These are phyloP conservation scores for Limtongia smithiae DNA, from an alignment of 805 yeast species.

Conservation along the genomic window DNA sequence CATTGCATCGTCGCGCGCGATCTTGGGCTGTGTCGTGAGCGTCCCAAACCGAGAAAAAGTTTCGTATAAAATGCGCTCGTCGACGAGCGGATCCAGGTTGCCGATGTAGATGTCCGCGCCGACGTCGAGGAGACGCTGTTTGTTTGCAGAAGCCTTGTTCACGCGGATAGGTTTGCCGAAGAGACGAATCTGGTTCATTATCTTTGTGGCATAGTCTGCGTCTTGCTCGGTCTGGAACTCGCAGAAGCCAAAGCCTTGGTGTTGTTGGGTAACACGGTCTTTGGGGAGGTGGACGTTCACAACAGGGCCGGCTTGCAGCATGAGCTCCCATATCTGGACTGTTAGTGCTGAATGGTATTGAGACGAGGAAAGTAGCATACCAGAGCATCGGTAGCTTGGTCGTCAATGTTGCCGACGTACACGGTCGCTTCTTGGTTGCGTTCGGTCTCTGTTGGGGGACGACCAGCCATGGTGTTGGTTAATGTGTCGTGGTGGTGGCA, in stretches of 20 bases:
- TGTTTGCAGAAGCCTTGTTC: constrained; percentile 46
- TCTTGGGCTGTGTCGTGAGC: constrained; percentile 48
- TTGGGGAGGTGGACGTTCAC: constrained; percentile 68
- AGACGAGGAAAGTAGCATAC: constrained; percentile 7
- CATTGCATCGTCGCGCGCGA: constrained; percentile 46
- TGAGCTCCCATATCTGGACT: constrained; percentile 62
- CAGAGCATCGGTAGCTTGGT: constrained; percentile 63
- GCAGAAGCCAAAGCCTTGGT: constrained; percentile 87
- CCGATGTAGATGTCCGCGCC: constrained; percentile 72
- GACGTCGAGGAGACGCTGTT: constrained; percentile 38
- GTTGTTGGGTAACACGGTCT: constrained; percentile 64
- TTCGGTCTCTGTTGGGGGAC: constrained; percentile 41
- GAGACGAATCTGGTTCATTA: constrained; percentile 58
- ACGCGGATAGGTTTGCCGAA: constrained; percentile 61
- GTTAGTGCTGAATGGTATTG: not conserved
- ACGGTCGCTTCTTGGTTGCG: constrained; percentile 61
- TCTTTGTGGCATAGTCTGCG: constrained; percentile 62
- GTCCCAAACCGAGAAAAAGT: constrained; percentile 70
- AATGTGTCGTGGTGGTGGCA: too few relatives aligned
- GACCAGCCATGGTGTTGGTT: constrained; percentile 20
- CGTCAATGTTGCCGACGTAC: constrained; percentile 80
- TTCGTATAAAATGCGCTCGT: constrained; percentile 51
- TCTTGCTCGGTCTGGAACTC: constrained; percentile 61
- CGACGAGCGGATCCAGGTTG: constrained; percentile 63
- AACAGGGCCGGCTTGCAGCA: constrained; percentile 81